phyloP scores from a whole-genome alignment of 2,329 filamentous ascomycete genomes.

The Cytospora leucostoma region DNA sequence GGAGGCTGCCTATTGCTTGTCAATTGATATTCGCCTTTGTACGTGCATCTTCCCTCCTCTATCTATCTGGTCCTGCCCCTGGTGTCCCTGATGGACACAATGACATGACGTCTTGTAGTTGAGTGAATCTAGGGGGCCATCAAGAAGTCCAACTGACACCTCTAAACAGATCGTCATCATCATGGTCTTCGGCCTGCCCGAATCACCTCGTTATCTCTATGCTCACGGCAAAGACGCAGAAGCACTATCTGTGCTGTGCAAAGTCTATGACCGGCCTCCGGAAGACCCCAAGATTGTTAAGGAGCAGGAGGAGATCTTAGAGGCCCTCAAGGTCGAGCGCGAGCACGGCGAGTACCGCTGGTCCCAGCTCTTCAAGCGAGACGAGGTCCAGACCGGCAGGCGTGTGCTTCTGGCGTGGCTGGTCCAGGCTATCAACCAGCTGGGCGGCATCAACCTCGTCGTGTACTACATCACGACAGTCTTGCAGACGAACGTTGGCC shows the following conservation, averaged over 20 bases:
- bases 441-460: constrained; percentile 49
- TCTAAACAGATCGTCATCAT: constrained; percentile 28
- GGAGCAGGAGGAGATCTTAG: constrained; percentile 44
- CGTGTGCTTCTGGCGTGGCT: constrained; percentile 50
- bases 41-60: background rate
- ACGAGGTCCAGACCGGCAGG: constrained; percentile 44
- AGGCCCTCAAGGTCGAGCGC: constrained; percentile 29
- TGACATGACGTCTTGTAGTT: no score
- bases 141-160: no score
- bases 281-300: constrained; percentile 42
- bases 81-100: no score
- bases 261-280: constrained; percentile 44
- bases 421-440: constrained; percentile 53
- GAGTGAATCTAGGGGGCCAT: no score
- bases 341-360: constrained; percentile 39
- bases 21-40: constrained; percentile 38
- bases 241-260: constrained; percentile 36
- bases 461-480: constrained; percentile 42
- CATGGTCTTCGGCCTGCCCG: constrained; percentile 35
- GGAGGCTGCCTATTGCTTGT: constrained; percentile 38
- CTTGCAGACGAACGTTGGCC: constrained; percentile 39
- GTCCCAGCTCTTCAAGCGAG: constrained; percentile 45
- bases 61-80: no score
- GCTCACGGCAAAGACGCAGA: constrained; percentile 34
- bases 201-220: constrained; percentile 36